Conservation (phyloP, 176 grass and related monocot species). For the Typha latifolia region DNA sequence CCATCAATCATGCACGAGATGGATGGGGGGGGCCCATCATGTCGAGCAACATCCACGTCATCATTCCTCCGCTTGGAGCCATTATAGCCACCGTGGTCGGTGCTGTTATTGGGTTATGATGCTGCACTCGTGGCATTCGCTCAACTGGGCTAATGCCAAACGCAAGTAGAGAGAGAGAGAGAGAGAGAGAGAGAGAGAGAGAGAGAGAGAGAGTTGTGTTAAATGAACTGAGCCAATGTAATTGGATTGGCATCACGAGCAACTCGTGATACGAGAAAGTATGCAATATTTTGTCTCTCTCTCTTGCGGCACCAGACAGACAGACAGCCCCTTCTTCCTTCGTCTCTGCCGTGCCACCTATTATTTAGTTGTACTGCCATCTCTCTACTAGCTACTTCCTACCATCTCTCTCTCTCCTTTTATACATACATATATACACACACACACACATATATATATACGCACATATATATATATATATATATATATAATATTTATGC, state of each 20-base stretch:
- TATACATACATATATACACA: background rate
- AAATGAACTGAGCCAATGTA: background rate
- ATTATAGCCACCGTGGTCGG: background rate
- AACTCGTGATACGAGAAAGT: constrained; percentile 16
- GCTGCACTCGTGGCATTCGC: background rate
- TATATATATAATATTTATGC: background rate
- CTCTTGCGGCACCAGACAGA: background rate
- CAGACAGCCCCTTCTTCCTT: background rate
- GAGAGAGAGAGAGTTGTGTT: background rate
- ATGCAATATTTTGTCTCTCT: background rate
- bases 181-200: background rate
- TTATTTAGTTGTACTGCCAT: background rate
- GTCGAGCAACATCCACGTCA: background rate
- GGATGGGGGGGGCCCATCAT: background rate
- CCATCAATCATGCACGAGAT: background rate
- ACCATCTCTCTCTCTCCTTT: background rate
- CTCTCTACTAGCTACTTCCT: background rate
- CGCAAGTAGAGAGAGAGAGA: background rate
- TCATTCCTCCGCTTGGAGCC: constrained; percentile 2
- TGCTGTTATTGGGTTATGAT: constrained; percentile 22
- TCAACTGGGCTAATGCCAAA: constrained; percentile 8
- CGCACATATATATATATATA: background rate
- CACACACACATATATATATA: background rate
- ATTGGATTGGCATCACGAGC: constrained; percentile 11
- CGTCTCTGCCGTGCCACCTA: background rate